A percentile compares a stretch with the other conserved stretches of the same genome.
Conservation (phyloP, 176 grass and related monocot species). For the Miscanthus lutarioriparius region DNA sequence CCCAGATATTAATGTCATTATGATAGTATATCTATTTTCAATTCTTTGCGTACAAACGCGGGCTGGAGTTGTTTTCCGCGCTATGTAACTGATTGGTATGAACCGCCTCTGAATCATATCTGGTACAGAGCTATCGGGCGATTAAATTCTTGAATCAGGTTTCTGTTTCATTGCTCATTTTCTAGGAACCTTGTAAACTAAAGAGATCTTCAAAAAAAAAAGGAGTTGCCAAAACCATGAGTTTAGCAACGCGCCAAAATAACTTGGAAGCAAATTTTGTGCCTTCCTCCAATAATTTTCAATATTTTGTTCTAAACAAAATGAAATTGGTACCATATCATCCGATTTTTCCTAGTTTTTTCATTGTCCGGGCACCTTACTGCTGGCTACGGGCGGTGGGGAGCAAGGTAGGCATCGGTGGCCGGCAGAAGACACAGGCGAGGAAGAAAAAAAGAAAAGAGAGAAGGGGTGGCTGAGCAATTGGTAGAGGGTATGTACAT, state of each 20-base stretch:
- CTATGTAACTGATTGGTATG: not conserved
- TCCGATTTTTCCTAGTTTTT: not conserved
- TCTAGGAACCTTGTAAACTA: not conserved
- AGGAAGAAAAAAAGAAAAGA: too few relatives aligned
- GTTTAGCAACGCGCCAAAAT: too few relatives aligned
- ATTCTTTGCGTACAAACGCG: not conserved
- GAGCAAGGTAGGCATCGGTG: too few relatives aligned
- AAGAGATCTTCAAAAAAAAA: not conserved
- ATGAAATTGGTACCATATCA: not conserved
- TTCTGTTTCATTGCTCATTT: not conserved
- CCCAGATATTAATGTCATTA: not conserved
- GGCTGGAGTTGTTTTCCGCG: not conserved
- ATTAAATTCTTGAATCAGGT: not conserved
- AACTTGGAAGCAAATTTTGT: not conserved
- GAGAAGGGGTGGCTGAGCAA: too few relatives aligned
- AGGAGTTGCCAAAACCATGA: too few relatives aligned
- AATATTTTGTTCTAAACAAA: not conserved
- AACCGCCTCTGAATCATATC: not conserved
- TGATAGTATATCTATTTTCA: not conserved
- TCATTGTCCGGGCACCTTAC: not conserved
- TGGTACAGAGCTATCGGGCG: not conserved
- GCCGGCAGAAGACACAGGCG: too few relatives aligned
- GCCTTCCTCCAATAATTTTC: not conserved
- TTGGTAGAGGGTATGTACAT: too few relatives aligned
- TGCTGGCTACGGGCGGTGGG: too few relatives aligned